Evolutionary conservation across 768 basidiomycete species (phyloP), one percentile per base, ranked within the genome.

Genomic region (Mrakia blollopis): DNA sequence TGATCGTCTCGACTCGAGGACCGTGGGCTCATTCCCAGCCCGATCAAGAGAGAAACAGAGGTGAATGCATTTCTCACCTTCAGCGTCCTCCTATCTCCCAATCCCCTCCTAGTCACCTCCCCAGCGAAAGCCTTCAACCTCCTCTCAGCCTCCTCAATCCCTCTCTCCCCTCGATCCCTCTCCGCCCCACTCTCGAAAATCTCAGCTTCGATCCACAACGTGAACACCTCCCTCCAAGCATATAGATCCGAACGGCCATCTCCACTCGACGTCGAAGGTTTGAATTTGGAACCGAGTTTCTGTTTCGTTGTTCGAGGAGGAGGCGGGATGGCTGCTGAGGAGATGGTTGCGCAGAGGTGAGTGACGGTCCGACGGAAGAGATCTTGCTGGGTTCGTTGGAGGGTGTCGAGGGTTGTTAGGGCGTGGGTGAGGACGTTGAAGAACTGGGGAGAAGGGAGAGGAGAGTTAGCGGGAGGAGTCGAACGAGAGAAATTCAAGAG

Each of bases 151-250:
- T 93, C 91, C 74, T 92, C 84, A n/a, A 85, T 89, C 6, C 89
- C 83, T 25, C 87, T 85, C 44, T 89, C 85, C 80, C 94, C 91
- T 6, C 89, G 83, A 67, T 86, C 85, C 1, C 86, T 81, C 82
- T 94, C 94, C 21, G 85, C 83, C 16, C 88, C 83, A 50, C 88
- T 88, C 82, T 95, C 93, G 80, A 96, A 97, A 1, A 97, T 88
- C 80, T 94, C 91, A 0, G 89, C 86, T 80, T 96, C 93, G 68
- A 91, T 86, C 83, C 96, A 97, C 3, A 95, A 84, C 76, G 90
- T 89, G 81, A 98, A 96, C 39, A 97, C 90, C 83, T 93, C 89
- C 32, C 95, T 86, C 95, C 95, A 97, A 9, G 89, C 87, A 81
- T 92, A 93, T 11, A 98, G 83, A 80, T 98, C 94, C 16, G 84